Evolutionary conservation across 2,329 filamentous ascomycete species (phyloP).

Genomic region (Alternaria metachromatica): DNA sequence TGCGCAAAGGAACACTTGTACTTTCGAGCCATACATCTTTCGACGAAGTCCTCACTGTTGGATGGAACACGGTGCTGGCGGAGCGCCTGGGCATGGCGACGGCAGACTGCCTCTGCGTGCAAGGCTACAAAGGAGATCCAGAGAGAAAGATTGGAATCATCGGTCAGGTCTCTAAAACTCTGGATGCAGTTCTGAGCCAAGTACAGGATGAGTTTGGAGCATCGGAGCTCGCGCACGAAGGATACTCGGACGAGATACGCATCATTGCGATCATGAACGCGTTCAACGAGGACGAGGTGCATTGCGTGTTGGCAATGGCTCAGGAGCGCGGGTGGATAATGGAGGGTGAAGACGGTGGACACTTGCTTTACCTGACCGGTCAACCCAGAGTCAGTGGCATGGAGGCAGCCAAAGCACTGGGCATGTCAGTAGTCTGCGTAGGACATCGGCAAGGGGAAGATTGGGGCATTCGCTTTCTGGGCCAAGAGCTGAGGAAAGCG

Average conservation of each 20-base stretch:
- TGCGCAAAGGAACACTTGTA: slow-evolving; percentile 37
- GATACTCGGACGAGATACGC: slow-evolving; percentile 29
- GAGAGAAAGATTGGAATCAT: slow-evolving; percentile 49
- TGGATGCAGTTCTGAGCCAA: slow-evolving; percentile 19
- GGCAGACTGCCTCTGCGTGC: slow-evolving; percentile 37
- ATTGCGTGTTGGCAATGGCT: slow-evolving; percentile 41
- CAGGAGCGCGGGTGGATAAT: slow-evolving; percentile 32
- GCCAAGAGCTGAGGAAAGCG: slow-evolving; percentile 28
- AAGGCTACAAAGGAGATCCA: slow-evolving; percentile 50
- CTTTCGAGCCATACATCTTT: slow-evolving; percentile 48
- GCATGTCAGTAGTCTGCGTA: slow-evolving; percentile 48
- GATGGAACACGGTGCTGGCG: slow-evolving; percentile 47
- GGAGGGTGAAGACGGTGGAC: slow-evolving; percentile 26
- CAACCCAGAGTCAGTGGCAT: slow-evolving; percentile 44
- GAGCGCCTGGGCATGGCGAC: slow-evolving; percentile 39
- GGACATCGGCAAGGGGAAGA: slow-evolving; percentile 49
- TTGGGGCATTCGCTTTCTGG: slow-evolving; percentile 50
- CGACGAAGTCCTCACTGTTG: slow-evolving; percentile 49
- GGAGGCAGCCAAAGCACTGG: slow-evolving; percentile 37
- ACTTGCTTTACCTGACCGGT: slow-evolving; percentile 50
- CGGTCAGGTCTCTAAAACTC: slow-evolving; percentile 22
- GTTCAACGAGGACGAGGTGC: slow-evolving; percentile 47
- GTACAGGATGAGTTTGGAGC: slow-evolving; percentile 38
- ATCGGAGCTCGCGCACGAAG: slow-evolving; percentile 33
- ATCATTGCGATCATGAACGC: slow-evolving; percentile 52